Evolutionary conservation across 1,284 basidiomycete species (phyloP).

Genomic region (Limonomyces culmigenus): DNA sequence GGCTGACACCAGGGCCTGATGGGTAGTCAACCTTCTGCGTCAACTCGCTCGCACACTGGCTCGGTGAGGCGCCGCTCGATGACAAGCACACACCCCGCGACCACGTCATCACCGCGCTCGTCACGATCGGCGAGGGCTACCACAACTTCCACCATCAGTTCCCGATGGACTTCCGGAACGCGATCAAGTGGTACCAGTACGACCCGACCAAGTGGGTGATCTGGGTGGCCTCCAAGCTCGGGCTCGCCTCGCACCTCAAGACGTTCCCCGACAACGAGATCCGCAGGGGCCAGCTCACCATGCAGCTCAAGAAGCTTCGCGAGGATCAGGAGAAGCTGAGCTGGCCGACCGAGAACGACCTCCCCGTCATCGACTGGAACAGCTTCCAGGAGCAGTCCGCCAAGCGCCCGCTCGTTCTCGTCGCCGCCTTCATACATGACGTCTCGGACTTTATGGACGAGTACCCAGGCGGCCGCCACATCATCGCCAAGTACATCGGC

Average conservation of each 20-base stretch:
- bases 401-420: constrained; percentile 63
- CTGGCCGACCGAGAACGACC: constrained; percentile 69
- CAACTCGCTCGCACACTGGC: constrained; percentile 90
- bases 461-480: constrained; percentile 71
- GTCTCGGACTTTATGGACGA: constrained; percentile 76
- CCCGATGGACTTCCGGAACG: constrained; percentile 90
- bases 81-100: constrained; percentile 91
- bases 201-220: constrained; percentile 91
- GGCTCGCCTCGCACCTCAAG: constrained; percentile 78
- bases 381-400: constrained; percentile 66
- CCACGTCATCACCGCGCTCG: constrained; percentile 75
- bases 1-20: constrained; percentile 1
- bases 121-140: constrained; percentile 86
- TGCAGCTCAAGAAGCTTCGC: constrained; percentile 77
- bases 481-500: constrained; percentile 52
- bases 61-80: constrained; percentile 84
- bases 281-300: constrained; percentile 80
- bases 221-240: constrained; percentile 40
- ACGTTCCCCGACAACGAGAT: constrained; percentile 89
- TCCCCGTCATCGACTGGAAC: constrained; percentile 78
- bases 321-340: constrained; percentile 50
- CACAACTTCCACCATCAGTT: constrained; percentile 96
- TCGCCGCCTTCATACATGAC: constrained; percentile 88
- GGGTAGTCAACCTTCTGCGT: constrained; percentile 92
- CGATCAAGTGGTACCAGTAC: constrained; percentile 87